Base-by-base conservation (phyloP, 2,329 filamentous ascomycete genomes). In the Cladosporium colombiae region DNA sequence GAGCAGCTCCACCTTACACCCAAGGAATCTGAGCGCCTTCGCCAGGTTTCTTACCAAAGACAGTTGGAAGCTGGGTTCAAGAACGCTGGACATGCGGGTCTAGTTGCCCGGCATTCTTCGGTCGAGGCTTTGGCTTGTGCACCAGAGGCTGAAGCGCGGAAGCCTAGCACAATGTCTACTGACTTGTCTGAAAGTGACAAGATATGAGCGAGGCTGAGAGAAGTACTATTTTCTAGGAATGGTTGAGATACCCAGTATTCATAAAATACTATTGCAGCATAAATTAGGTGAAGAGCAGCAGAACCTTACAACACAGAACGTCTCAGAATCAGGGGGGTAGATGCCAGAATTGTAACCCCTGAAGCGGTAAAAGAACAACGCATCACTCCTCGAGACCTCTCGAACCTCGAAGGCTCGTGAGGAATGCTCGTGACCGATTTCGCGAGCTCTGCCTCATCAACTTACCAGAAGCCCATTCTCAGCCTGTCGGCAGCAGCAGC, bases 21-120 rank as follows among this genome's bases (percentile, higher is more conserved):
- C 0, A 79, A 74, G 14, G 86, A 89, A 70, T 76, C 77, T 0
- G 78, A 86, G 53, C 77, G 86, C 6, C 74, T 89, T 56, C 79
- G 86, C 13, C 78, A 80, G n/a, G 79, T 88, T 1, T 85, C 82
- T 6, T 87, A 85, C 69, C 81, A 86, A 71, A 78, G 81, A 52
- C 86, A 89, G 69, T 68, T 86, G 7, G 84, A 84, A 67, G 81
- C 82, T 5, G 85, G 85, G 0, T 80, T 83, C 74, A 78, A 73
- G 50, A 77, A 80, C 21, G 81, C 85, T 0, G 84, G 82, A 0
- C 78, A 78, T 21, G 78, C 80, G 2, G 84, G 83, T 0, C 70
- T 83, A 44, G 46, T 53, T 7, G 11, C 44, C 31, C 56, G 35
- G 2, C 56, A 59, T 27, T 29, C 56, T 14, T 44, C 33, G 14